These are phyloP conservation scores for Rhizoctonia solani DNA, from an alignment of 1,284 basidiomycete species.

Conservation along the genomic window DNA sequence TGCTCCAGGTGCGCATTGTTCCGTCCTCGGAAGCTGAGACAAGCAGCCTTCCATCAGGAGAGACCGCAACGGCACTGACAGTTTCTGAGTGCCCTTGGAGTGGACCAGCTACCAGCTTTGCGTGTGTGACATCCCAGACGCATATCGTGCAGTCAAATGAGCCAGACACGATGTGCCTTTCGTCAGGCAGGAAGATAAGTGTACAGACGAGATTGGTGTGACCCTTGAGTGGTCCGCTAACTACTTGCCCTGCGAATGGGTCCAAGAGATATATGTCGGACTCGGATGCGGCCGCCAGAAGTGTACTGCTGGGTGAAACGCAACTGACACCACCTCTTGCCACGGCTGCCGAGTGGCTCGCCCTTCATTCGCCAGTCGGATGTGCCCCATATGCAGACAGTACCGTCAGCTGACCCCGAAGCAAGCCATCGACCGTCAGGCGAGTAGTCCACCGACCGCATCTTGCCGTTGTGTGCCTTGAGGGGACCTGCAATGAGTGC, in stretches of 20 bases:
- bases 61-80: slow-evolving; percentile 22
- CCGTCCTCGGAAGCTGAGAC: slow-evolving; percentile 8
- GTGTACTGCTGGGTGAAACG: slow-evolving; percentile 34
- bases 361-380: neutral
- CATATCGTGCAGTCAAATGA: slow-evolving; percentile 33
- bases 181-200: slow-evolving; percentile 34
- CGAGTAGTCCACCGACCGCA: slow-evolving; percentile 7
- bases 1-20: slow-evolving; percentile 26
- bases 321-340: neutral
- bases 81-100: neutral
- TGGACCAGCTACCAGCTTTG: neutral
- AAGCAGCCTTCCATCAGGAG: slow-evolving; percentile 15
- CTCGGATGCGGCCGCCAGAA: slow-evolving; percentile 24
- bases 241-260: neutral
- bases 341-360: neutral
- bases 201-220: neutral
- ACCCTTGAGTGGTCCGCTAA: neutral
- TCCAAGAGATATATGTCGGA: neutral
- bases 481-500: neutral
- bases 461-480: slow-evolving; percentile 1
- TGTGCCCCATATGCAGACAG: slow-evolving; percentile 13
- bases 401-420: slow-evolving; percentile 3
- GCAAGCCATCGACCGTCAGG: neutral
- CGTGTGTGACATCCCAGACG: neutral
- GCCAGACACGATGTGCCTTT: slow-evolving; percentile 28